Evolutionary conservation across 257 asterid species (phyloP).

Genomic region (Petrea volubilis): DNA sequence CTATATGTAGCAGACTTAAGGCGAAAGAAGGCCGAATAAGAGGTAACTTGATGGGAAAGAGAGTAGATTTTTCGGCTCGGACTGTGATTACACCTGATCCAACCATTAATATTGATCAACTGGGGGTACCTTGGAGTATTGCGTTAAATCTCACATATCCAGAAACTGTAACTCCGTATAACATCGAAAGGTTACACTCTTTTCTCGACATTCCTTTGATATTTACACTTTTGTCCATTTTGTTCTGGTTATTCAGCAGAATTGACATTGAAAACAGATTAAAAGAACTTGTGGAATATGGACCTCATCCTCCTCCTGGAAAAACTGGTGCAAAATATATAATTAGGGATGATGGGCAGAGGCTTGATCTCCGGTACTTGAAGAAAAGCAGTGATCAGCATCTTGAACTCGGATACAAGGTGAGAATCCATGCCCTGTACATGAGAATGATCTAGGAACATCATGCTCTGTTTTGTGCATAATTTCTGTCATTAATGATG

Average conservation of each 20-base stretch:
- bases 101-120: slow-evolving; percentile 89
- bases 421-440: slow-evolving; percentile 17
- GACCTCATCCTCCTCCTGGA: slow-evolving; percentile 99
- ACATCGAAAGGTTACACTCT: slow-evolving; percentile 79
- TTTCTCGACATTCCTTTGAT: slow-evolving; percentile 1
- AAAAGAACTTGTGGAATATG: slow-evolving; percentile 97
- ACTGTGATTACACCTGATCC: slow-evolving; percentile 99
- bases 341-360: slow-evolving; percentile 98
- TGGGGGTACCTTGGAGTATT: slow-evolving; percentile 99
- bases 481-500: slow-evolving; percentile 26
- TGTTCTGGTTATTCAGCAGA: slow-evolving; percentile 16
- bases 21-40: slow-evolving; percentile 99
- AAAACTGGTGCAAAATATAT: slow-evolving; percentile 99
- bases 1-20: slow-evolving; percentile 96
- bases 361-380: slow-evolving; percentile 98
- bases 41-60: slow-evolving; percentile 98
- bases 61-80: slow-evolving; percentile 98
- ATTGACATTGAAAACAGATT: slow-evolving; percentile 51
- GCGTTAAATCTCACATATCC: slow-evolving; percentile 98
- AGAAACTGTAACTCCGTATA: slow-evolving; percentile 98
- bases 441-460: slow-evolving; percentile 2
- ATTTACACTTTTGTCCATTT: slow-evolving; percentile 12
- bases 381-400: slow-evolving; percentile 98
- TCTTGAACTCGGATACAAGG: slow-evolving; percentile 97
- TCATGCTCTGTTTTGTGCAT: slow-evolving; percentile 19